Conservation (phyloP, 139 green algal genomes). For the Axilococcus clingmanii region DNA sequence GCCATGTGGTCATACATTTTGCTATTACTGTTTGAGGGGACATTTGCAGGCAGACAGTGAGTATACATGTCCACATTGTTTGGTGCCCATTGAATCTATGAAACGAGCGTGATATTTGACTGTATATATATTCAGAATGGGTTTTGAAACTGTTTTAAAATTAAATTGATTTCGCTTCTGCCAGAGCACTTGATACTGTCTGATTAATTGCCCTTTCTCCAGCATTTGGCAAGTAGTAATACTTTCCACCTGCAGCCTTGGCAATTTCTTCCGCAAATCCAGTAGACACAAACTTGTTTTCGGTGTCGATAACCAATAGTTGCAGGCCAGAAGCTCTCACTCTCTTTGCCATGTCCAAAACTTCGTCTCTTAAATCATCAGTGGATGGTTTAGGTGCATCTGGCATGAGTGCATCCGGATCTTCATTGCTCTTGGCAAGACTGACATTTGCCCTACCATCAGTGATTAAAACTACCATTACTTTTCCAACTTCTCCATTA, state of each 20-base stretch:
- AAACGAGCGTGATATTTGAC: too few relatives aligned
- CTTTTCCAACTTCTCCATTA: slow-evolving; percentile 79
- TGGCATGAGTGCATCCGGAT: slow-evolving; percentile 73
- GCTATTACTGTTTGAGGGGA: slow-evolving; percentile 79
- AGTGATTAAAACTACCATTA: slow-evolving; percentile 96
- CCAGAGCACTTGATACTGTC: slow-evolving; percentile 74
- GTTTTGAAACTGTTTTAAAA: too few relatives aligned
- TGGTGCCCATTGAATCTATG: too few relatives aligned
- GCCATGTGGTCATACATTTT: slow-evolving; percentile 78
- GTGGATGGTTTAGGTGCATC: slow-evolving; percentile 68
- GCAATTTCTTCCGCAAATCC: slow-evolving; percentile 98
- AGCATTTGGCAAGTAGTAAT: slow-evolving; percentile 95
- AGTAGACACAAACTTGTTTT: slow-evolving; percentile 96
- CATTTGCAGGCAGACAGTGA: too few relatives aligned
- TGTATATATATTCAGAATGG: too few relatives aligned
- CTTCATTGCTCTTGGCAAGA: slow-evolving; percentile 82
- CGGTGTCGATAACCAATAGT: slow-evolving; percentile 95
- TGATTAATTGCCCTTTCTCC: slow-evolving; percentile 78
- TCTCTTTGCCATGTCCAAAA: slow-evolving; percentile 90
- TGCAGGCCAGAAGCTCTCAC: slow-evolving; percentile 52
- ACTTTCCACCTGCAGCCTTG: slow-evolving; percentile 52
- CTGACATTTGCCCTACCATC: slow-evolving; percentile 93
- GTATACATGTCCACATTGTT: too few relatives aligned
- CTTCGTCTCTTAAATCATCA: slow-evolving; percentile 53
- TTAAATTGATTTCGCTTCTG: slow-evolving; percentile 34